Evolutionary conservation across 768 basidiomycete genomes (phyloP).

Genomic region (Albatrellus ellisii): DNA sequence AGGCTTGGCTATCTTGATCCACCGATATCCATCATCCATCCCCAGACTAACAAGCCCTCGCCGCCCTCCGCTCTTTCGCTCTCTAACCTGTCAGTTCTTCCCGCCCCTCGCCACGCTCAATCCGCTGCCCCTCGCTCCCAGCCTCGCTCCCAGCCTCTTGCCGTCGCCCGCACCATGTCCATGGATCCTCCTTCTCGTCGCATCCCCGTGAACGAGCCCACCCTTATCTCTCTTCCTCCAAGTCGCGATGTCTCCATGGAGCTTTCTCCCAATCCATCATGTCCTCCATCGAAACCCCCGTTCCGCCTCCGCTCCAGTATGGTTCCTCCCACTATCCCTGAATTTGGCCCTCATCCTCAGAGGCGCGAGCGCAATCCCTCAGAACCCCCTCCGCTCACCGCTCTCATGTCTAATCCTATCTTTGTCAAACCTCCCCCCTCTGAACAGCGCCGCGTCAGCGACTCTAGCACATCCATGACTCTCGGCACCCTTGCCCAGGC

Average conservation of each 20-base stretch:
- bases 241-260: conserved; percentile 32
- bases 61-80: conserved; percentile 3
- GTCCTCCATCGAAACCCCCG: conserved; percentile 31
- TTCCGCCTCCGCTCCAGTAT: conserved; percentile 60
- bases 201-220: conserved; percentile 12
- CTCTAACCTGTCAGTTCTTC: conserved; percentile 3
- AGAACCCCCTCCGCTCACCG: conserved; percentile 55
- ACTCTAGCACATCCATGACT: conserved; percentile 9
- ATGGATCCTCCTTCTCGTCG: conserved; percentile 39
- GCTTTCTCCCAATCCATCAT: conserved; percentile 19
- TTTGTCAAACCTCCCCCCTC: conserved; percentile 51
- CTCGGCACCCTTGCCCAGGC: conserved; percentile 16
- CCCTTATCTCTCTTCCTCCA: conserved; percentile 21
- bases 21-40: conserved; percentile 9
- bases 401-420: conserved; percentile 50
- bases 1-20: conserved; percentile 12
- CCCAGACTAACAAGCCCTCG: too few relatives aligned
- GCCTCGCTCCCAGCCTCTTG: conserved; percentile 9
- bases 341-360: conserved; percentile 29
- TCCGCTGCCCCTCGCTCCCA: conserved; percentile 11
- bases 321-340: conserved; percentile 40
- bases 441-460: conserved; percentile 13
- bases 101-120: conserved; percentile 6
- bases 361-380: conserved; percentile 37
- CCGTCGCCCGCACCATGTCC: conserved; percentile 50